These are phyloP conservation scores for Pythium insidiosum DNA, from an alignment of 352 stramenopile genomes.

Conservation along the genomic window DNA sequence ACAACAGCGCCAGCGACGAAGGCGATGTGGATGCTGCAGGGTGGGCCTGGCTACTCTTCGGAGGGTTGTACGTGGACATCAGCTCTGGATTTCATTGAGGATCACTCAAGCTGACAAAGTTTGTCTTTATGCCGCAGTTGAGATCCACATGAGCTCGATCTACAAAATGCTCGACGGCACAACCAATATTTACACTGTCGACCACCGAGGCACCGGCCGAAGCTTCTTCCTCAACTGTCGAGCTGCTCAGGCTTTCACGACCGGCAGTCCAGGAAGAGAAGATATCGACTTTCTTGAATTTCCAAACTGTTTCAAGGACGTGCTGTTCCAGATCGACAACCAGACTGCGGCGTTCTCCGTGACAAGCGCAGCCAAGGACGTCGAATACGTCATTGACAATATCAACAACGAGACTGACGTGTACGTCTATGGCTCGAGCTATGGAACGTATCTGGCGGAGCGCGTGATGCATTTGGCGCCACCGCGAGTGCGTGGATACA, in stretches of 20 bases:
- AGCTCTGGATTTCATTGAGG: too few species aligned
- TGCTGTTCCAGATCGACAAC: slow-evolving; percentile 27
- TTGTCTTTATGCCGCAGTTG: too few species aligned
- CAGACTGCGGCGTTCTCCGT: slow-evolving; percentile 31
- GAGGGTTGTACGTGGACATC: too few species aligned
- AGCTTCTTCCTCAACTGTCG: slow-evolving; percentile 30
- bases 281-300: slow-evolving; percentile 16
- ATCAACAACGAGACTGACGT: slow-evolving; percentile 15
- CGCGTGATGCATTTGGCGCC: slow-evolving; percentile 39
- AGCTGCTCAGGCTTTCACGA: slow-evolving; percentile 21
- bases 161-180: slow-evolving; percentile 22
- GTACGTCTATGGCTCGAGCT: slow-evolving; percentile 47
- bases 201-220: too few species aligned
- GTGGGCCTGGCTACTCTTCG: too few species aligned
- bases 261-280: slow-evolving; percentile 10
- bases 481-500: slow-evolving; percentile 27
- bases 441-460: slow-evolving; percentile 41
- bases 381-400: slow-evolving; percentile 15
- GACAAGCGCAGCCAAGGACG: slow-evolving; percentile 34
- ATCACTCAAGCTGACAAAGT: too few species aligned
- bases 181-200: slow-evolving; percentile 44
- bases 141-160: slow-evolving; percentile 24
- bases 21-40: too few species aligned
- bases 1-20: too few species aligned
- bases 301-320: slow-evolving; percentile 20